A percentile compares a stretch with the other conserved stretches of the same genome.
These are phyloP conservation scores for Eragrostis tef DNA, from an alignment of 202 grass and related monocot species.

Conservation along the genomic window DNA sequence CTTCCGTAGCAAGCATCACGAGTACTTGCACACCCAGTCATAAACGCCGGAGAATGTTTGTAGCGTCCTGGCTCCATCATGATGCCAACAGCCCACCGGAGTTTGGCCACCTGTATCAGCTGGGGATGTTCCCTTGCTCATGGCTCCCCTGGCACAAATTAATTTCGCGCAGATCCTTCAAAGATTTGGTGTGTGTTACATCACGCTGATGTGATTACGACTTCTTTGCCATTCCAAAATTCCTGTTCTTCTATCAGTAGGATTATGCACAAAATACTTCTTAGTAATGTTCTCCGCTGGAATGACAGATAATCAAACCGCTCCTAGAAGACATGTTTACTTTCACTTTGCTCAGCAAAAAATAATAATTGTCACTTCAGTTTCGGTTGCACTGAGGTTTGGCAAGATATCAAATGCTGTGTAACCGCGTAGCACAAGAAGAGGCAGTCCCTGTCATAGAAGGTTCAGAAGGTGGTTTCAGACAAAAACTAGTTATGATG, in stretches of 20 bases:
- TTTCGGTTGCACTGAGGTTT: constrained; percentile 11
- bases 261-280: background rate
- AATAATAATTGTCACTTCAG: background rate
- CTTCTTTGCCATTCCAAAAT: background rate
- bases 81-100: constrained; percentile 35
- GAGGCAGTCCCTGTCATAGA: constrained; percentile 25
- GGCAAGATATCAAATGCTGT: constrained; percentile 13
- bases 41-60: constrained; percentile 19
- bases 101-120: constrained; percentile 33
- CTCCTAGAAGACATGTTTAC: background rate
- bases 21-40: background rate
- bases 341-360: background rate
- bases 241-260: background rate
- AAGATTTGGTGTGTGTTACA: background rate
- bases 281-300: background rate
- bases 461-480: constrained; percentile 27
- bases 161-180: background rate
- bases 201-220: constrained; percentile 13
- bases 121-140: constrained; percentile 3
- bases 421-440: constrained; percentile 21
- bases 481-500: constrained; percentile 15
- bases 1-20: background rate
- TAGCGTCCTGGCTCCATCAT: background rate
- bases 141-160: constrained; percentile 24
- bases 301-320: background rate